Conservation (phyloP, 1,284 basidiomycete species). For the Phlebopus sp. region DNA sequence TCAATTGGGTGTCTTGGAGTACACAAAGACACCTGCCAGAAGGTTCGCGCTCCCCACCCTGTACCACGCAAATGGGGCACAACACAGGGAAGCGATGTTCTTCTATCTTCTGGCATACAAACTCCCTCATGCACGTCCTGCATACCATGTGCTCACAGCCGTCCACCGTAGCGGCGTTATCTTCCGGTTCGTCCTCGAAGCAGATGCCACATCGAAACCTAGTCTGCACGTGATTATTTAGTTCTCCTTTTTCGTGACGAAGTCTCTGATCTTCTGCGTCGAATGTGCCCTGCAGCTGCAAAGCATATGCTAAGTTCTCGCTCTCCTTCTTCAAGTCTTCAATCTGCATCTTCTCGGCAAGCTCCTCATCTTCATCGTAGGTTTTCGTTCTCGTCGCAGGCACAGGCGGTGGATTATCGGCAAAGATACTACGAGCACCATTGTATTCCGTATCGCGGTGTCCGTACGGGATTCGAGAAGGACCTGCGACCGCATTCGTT, state of each 20-base stretch:
- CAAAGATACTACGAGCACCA: conserved; percentile 24
- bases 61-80: conserved; percentile 53
- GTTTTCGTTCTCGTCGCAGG: conserved; percentile 12
- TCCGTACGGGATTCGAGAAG: conserved; percentile 24
- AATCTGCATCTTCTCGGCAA: neutral
- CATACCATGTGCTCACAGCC: conserved; percentile 57
- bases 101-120: conserved; percentile 45
- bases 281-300: conserved; percentile 40
- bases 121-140: conserved; percentile 47
- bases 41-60: conserved; percentile 28
- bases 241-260: conserved; percentile 36
- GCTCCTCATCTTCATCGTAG: conserved; percentile 11
- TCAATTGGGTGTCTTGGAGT: neutral
- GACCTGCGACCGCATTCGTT: conserved; percentile 22
- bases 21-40: conserved; percentile 34
- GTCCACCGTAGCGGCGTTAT: conserved; percentile 44
- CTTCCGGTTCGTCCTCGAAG: conserved; percentile 47
- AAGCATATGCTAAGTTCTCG: conserved; percentile 25
- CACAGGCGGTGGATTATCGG: conserved; percentile 27
- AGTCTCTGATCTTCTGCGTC: conserved; percentile 46
- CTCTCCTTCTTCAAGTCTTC: conserved; percentile 11
- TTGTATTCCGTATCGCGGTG: neutral
- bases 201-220: conserved; percentile 54
- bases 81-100: conserved; percentile 58
- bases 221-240: conserved; percentile 33